phyloP scores from a whole-genome alignment of 2,329 filamentous ascomycete species.

The Sporothrix brasiliensis region DNA sequence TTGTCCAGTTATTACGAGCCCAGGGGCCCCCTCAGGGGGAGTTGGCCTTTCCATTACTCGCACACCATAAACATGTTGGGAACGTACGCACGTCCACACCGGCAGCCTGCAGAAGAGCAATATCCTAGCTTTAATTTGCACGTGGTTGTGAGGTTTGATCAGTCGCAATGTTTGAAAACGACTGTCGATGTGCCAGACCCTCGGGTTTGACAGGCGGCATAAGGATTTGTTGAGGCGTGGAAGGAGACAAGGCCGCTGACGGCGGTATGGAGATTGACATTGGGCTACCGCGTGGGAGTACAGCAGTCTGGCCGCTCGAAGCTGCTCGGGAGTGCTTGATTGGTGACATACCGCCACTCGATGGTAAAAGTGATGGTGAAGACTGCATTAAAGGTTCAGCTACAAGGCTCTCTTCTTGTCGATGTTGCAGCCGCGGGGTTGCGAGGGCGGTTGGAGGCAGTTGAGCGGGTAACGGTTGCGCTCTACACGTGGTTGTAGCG shows the following conservation, averaged over 20 bases:
- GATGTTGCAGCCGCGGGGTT: slow-evolving; percentile 42
- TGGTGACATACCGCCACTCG: slow-evolving; percentile 54
- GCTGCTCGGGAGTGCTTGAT: slow-evolving; percentile 55
- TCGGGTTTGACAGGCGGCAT: slow-evolving; percentile 63
- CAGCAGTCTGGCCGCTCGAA: slow-evolving; percentile 40
- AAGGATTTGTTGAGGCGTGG: slow-evolving; percentile 58
- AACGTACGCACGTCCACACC: too few species aligned
- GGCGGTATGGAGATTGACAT: slow-evolving; percentile 59
- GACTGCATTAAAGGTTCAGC: slow-evolving; percentile 39
- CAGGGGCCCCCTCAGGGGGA: too few species aligned
- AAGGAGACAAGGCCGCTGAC: slow-evolving; percentile 59
- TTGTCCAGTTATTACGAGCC: too few species aligned
- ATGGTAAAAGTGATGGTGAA: slow-evolving; percentile 49
- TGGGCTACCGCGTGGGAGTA: slow-evolving; percentile 40
- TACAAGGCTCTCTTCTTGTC: slow-evolving; percentile 33
- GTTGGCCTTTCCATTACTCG: too few species aligned
- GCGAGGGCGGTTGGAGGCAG: slow-evolving; percentile 36
- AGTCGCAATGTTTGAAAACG: slow-evolving; percentile 4
- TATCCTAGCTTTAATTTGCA: not conserved
- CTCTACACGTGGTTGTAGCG: slow-evolving; percentile 28
- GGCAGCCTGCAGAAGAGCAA: not conserved
- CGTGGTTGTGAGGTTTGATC: slow-evolving; percentile 2
- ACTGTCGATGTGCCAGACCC: slow-evolving; percentile 41
- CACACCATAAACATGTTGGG: too few species aligned
- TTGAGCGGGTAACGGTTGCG: slow-evolving; percentile 32